phyloP scores from a whole-genome alignment of 441 rosid species.

The Flueggea neowawraea region DNA sequence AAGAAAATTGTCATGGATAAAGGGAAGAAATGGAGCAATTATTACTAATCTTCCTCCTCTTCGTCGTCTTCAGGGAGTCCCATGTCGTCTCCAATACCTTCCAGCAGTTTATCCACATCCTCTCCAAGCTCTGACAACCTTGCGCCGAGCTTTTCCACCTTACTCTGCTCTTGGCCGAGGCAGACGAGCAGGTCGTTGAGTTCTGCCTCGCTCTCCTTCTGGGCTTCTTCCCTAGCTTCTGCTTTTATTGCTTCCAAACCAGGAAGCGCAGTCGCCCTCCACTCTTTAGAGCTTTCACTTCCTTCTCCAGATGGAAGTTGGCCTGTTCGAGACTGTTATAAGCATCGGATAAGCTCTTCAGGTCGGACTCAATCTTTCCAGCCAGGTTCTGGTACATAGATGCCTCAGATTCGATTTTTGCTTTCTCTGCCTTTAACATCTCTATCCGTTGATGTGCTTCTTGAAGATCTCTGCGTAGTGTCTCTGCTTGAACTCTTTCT shows the following conservation, averaged over 20 bases:
- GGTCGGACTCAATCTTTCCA: slow-evolving; percentile 80
- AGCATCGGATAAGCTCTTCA: slow-evolving; percentile 83
- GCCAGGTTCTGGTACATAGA: slow-evolving; percentile 65
- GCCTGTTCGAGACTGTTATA: slow-evolving; percentile 86
- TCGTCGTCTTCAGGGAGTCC: slow-evolving; percentile 72
- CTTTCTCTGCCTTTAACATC: slow-evolving; percentile 66
- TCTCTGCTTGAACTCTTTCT: slow-evolving; percentile 73
- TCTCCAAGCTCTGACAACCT: slow-evolving; percentile 77
- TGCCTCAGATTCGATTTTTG: slow-evolving; percentile 66
- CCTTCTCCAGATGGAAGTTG: slow-evolving; percentile 75
- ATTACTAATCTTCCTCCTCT: slow-evolving; percentile 57
- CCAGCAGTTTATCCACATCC: slow-evolving; percentile 81
- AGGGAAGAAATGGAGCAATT: background rate
- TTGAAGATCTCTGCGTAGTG: slow-evolving; percentile 75
- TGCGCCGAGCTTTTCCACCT: slow-evolving; percentile 76
- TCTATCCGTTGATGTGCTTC: slow-evolving; percentile 77
- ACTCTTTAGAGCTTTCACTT: slow-evolving; percentile 64
- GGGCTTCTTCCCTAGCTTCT: slow-evolving; percentile 93
- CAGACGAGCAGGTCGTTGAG: slow-evolving; percentile 93
- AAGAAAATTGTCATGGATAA: background rate
- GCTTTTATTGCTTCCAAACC: slow-evolving; percentile 69
- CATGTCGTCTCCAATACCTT: slow-evolving; percentile 82
- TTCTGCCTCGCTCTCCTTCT: slow-evolving; percentile 94
- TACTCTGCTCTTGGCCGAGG: slow-evolving; percentile 97
- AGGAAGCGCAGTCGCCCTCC: slow-evolving; percentile 37